A percentile compares a stretch with the other conserved stretches of the same genome.
Evolutionary conservation across 2,329 filamentous ascomycete genomes (phyloP).

Genomic region (Sclerotinia borealis): DNA sequence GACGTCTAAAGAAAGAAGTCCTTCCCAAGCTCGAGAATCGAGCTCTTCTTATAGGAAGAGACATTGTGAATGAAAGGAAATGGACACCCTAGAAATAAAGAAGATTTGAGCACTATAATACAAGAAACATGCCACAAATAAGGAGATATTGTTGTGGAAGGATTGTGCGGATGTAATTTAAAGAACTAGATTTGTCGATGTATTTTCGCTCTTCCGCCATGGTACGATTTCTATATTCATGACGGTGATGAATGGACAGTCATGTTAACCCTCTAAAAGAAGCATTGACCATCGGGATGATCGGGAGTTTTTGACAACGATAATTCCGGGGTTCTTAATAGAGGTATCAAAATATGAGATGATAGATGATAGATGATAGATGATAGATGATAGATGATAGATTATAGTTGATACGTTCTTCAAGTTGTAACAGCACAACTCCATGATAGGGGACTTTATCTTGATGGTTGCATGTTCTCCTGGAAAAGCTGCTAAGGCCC

Average conservation of each 20-base stretch:
- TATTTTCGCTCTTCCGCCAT: neutral
- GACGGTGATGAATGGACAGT: slow-evolving; percentile 2
- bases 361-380: too few relatives aligned
- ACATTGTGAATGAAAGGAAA: slow-evolving; percentile 24
- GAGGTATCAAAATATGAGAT: neutral
- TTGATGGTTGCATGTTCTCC: neutral
- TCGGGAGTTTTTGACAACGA: neutral
- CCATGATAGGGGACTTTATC: neutral
- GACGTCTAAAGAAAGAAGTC: neutral
- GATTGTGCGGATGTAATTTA: neutral
- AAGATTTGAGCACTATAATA: slow-evolving; percentile 17
- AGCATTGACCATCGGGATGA: slow-evolving; percentile 7
- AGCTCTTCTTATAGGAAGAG: slow-evolving; percentile 15
- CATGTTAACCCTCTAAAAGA: too few relatives aligned
- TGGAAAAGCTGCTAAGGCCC: neutral
- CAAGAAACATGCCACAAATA: slow-evolving; percentile 26
- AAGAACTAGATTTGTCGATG: neutral
- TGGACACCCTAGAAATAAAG: neutral
- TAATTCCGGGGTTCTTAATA: too few relatives aligned
- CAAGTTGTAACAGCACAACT: too few relatives aligned
- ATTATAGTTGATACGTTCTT: too few relatives aligned
- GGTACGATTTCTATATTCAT: slow-evolving; percentile 12
- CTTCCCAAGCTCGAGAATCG: slow-evolving; percentile 12
- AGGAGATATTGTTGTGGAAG: slow-evolving; percentile 11
- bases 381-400: too few relatives aligned